A percentile compares a stretch with the other conserved stretches of the same genome.
These are phyloP conservation scores for Pythium utonaiense DNA, from an alignment of 352 stramenopile species.

Conservation along the genomic window DNA sequence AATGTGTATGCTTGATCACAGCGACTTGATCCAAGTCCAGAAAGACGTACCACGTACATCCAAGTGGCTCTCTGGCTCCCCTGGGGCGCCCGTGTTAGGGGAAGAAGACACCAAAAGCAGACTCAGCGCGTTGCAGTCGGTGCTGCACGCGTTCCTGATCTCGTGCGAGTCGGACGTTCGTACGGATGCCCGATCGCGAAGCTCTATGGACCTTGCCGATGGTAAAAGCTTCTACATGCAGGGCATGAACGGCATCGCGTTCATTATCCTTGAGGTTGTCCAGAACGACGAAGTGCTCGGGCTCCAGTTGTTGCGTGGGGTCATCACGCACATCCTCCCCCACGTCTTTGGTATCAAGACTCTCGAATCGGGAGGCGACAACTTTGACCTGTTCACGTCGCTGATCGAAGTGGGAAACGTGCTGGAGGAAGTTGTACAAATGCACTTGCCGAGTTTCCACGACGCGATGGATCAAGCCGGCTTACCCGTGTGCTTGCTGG, in stretches of 20 bases:
- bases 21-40: slow-evolving; percentile 64
- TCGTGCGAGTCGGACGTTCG: slow-evolving; percentile 50
- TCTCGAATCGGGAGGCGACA: slow-evolving; percentile 31
- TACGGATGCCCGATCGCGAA: slow-evolving; percentile 17
- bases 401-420: slow-evolving; percentile 66
- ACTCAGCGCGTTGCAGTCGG: slow-evolving; percentile 35
- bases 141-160: slow-evolving; percentile 70
- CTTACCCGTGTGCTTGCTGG: slow-evolving; percentile 67
- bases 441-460: slow-evolving; percentile 64
- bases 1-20: slow-evolving; percentile 14
- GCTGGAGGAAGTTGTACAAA: slow-evolving; percentile 67
- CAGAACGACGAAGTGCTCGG: slow-evolving; percentile 46
- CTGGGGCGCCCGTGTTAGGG: slow-evolving; percentile 48
- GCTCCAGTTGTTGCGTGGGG: slow-evolving; percentile 60
- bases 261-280: slow-evolving; percentile 67
- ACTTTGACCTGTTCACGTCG: slow-evolving; percentile 72
- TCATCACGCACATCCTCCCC: slow-evolving; percentile 63
- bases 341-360: slow-evolving; percentile 73
- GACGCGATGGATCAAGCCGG: slow-evolving; percentile 49
- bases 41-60: slow-evolving; percentile 79
- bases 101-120: slow-evolving; percentile 28
- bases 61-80: slow-evolving; percentile 66
- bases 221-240: slow-evolving; percentile 77
- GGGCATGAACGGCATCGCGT: slow-evolving; percentile 82
- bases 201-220: slow-evolving; percentile 14